Conservation (phyloP, 129 eudicot genomes). For the Centaurea solstitialis region DNA sequence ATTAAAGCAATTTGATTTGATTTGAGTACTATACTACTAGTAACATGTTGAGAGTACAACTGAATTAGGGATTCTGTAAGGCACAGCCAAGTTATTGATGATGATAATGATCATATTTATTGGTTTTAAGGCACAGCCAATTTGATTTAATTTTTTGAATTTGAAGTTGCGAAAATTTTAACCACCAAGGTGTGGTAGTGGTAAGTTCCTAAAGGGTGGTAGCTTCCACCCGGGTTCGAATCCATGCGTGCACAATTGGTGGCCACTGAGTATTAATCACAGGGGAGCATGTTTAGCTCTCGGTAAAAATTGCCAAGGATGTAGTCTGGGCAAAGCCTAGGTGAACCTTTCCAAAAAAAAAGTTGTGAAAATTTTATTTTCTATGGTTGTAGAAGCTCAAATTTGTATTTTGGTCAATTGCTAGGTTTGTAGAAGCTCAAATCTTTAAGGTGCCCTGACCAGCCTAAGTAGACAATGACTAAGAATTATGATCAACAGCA, state of each 20-base stretch:
- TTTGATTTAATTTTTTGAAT: not conserved
- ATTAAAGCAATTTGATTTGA: constrained; percentile 3
- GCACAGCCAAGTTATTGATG: not conserved
- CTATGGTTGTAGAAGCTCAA: no score
- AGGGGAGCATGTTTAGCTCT: no score
- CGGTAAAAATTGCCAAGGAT: no score
- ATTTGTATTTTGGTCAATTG: not conserved
- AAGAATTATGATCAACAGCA: not conserved
- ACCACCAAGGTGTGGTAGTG: no score
- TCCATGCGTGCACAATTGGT: no score
- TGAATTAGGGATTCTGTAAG: not conserved
- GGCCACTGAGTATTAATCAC: no score
- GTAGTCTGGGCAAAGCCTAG: no score
- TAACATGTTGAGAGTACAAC: not conserved
- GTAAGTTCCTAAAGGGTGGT: no score
- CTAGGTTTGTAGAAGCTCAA: not conserved
- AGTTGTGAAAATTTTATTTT: not conserved
- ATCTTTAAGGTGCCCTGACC: not conserved
- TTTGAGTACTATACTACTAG: not conserved
- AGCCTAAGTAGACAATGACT: not conserved
- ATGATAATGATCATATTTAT: constrained; percentile 1
- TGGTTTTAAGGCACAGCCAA: not conserved
- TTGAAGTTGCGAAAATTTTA: not conserved
- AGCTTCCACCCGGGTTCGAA: no score
- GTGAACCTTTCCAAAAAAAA: no score